These are phyloP conservation scores for Talaromyces marneffei DNA, from an alignment of 2,329 filamentous ascomycete species.

Conservation along the genomic window DNA sequence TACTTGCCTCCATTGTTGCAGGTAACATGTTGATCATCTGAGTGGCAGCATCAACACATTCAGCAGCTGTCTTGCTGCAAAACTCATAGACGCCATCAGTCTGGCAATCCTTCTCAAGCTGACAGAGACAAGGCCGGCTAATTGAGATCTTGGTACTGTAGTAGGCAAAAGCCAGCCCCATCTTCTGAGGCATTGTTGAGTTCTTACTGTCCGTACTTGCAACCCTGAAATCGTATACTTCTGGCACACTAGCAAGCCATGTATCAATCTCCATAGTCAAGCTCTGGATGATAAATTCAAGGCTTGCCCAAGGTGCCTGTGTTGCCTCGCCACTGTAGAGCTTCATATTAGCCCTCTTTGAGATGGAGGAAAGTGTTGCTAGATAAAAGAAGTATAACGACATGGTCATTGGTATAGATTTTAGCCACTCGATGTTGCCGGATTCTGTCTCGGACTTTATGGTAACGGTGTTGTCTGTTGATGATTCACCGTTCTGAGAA, in stretches of 20 bases:
- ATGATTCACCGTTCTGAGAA: slow-evolving; percentile 15
- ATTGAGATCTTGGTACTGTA: slow-evolving; percentile 41
- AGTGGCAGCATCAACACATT: slow-evolving; percentile 41
- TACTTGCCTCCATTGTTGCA: slow-evolving; percentile 31
- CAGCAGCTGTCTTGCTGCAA: slow-evolving; percentile 33
- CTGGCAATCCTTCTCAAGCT: slow-evolving; percentile 29
- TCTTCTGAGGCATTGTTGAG: slow-evolving; percentile 30
- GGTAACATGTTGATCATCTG: slow-evolving; percentile 38
- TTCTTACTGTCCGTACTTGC: slow-evolving; percentile 27
- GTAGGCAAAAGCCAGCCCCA: slow-evolving; percentile 38
- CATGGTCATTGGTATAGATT: slow-evolving; percentile 31
- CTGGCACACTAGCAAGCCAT: slow-evolving; percentile 37
- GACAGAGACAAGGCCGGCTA: slow-evolving; percentile 40
- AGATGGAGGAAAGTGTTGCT: slow-evolving; percentile 32
- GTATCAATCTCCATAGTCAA: slow-evolving; percentile 34
- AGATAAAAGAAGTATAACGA: slow-evolving; percentile 39
- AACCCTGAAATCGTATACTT: slow-evolving; percentile 34
- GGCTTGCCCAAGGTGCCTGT: slow-evolving; percentile 33
- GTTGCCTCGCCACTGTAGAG: slow-evolving; percentile 36
- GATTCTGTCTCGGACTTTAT: slow-evolving; percentile 20
- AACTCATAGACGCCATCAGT: slow-evolving; percentile 32
- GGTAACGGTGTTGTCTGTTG: slow-evolving; percentile 16
- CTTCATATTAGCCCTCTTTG: slow-evolving; percentile 33
- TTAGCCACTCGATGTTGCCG: slow-evolving; percentile 28
- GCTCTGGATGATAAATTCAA: slow-evolving; percentile 34